phyloP scores from a whole-genome alignment of 495 filamentous ascomycete species.

The Podospora australis region DNA sequence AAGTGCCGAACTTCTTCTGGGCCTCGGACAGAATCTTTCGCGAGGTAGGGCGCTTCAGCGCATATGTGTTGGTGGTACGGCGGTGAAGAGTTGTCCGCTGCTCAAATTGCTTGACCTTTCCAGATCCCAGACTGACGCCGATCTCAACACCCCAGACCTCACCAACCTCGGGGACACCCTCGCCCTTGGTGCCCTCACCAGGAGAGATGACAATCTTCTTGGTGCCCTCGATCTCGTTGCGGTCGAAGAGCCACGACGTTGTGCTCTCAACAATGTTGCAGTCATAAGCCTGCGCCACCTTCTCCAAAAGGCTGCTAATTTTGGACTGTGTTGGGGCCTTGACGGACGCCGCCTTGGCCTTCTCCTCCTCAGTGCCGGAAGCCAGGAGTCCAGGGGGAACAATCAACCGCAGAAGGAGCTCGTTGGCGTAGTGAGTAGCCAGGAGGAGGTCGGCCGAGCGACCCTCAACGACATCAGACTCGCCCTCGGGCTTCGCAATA shows the following conservation, averaged over 20 bases:
- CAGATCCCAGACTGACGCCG: slow-evolving; percentile 80
- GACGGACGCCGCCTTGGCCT: slow-evolving; percentile 77
- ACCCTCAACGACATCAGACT: slow-evolving; percentile 56
- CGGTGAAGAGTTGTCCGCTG: slow-evolving; percentile 88
- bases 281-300: slow-evolving; percentile 83
- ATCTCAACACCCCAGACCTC: slow-evolving; percentile 98
- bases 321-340: slow-evolving; percentile 75
- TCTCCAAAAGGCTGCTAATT: slow-evolving; percentile 82
- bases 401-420: slow-evolving; percentile 86
- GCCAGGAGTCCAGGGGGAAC: slow-evolving; percentile 79
- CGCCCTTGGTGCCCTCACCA: slow-evolving; percentile 79
- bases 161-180: slow-evolving; percentile 82
- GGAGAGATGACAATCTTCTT: slow-evolving; percentile 97
- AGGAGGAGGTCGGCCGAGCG: slow-evolving; percentile 80
- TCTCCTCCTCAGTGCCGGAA: slow-evolving; percentile 83
- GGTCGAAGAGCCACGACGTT: slow-evolving; percentile 89
- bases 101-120: slow-evolving; percentile 86
- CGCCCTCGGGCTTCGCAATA: slow-evolving; percentile 55
- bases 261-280: slow-evolving; percentile 95
- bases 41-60: slow-evolving; percentile 85
- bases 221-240: slow-evolving; percentile 94
- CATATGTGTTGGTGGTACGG: slow-evolving; percentile 83
- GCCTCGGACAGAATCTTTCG: slow-evolving; percentile 86
- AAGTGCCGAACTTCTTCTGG: slow-evolving; percentile 91
- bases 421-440: slow-evolving; percentile 91